Evolutionary conservation across 352 stramenopile genomes (phyloP).

Genomic region (Globisporangium cylindrosporum): DNA sequence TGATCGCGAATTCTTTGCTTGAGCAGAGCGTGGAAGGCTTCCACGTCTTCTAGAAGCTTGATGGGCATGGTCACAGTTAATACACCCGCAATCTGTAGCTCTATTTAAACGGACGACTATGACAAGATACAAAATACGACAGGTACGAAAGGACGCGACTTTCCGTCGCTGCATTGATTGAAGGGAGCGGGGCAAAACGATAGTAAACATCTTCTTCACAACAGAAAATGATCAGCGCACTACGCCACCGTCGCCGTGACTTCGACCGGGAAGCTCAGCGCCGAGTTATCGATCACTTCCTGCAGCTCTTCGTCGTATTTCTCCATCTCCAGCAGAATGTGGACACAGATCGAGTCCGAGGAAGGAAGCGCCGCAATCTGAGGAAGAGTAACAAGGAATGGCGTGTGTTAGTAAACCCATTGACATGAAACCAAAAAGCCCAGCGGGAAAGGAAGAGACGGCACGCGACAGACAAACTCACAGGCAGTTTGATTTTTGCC

Average conservation of each 20-base stretch:
- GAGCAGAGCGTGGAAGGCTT: constrained; percentile 47
- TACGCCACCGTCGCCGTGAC: constrained; percentile 24
- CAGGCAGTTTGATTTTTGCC: constrained; percentile 50
- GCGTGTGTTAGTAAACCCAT: neutral
- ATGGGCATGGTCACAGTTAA: constrained; percentile 22
- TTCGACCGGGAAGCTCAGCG: constrained; percentile 47
- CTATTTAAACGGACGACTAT: neutral
- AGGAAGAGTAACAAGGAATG: neutral
- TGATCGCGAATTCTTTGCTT: constrained; percentile 57
- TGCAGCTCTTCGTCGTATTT: constrained; percentile 62
- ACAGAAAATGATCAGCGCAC: neutral
- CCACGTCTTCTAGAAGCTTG: constrained; percentile 40
- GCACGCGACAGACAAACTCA: constrained; percentile 13
- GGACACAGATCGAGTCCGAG: constrained; percentile 26
- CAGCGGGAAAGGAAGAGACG: neutral
- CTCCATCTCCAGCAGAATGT: constrained; percentile 59
- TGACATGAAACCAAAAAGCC: neutral
- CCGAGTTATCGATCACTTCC: constrained; percentile 54
- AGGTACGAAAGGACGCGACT: constrained; percentile 8
- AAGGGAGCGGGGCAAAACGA: neutral
- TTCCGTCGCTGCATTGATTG: constrained; percentile 1
- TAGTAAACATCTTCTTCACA: constrained; percentile 3
- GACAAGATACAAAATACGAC: neutral
- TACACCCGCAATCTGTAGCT: neutral
- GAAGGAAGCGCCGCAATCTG: constrained; percentile 20